Evolutionary conservation across 441 rosid species (phyloP).

Genomic region (Rhodomyrtus psidioides): DNA sequence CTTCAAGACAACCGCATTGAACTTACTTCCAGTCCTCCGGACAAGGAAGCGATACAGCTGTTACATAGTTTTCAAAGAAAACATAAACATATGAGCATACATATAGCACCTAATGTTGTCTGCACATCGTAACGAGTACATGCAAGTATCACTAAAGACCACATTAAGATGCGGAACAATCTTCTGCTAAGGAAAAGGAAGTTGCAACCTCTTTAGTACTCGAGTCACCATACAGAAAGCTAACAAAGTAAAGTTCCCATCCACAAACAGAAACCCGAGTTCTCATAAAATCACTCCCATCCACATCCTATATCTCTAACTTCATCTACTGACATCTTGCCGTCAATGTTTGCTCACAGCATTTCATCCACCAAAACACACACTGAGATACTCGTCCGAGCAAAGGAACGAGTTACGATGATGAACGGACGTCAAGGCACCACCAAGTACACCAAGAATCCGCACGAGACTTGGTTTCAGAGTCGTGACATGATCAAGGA

Average conservation of each 20-base stretch:
- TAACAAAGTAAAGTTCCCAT: neutral
- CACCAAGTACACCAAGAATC: neutral
- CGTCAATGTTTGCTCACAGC: neutral
- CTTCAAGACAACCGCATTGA: conserved; percentile 44
- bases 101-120: neutral
- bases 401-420: neutral
- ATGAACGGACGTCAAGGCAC: neutral
- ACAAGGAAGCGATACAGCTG: conserved; percentile 51
- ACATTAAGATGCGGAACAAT: neutral
- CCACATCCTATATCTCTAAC: neutral
- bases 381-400: neutral
- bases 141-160: neutral
- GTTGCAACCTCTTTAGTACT: neutral
- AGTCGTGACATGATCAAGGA: neutral
- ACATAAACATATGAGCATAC: neutral
- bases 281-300: neutral
- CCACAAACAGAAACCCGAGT: neutral
- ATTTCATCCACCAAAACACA: neutral
- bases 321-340: neutral
- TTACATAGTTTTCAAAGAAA: neutral
- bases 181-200: neutral
- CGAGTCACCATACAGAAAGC: neutral
- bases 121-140: neutral
- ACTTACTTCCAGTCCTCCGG: conserved; percentile 44
- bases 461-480: neutral